Conservation (phyloP, 805 yeast genomes). For the Starmera dryadoides region DNA sequence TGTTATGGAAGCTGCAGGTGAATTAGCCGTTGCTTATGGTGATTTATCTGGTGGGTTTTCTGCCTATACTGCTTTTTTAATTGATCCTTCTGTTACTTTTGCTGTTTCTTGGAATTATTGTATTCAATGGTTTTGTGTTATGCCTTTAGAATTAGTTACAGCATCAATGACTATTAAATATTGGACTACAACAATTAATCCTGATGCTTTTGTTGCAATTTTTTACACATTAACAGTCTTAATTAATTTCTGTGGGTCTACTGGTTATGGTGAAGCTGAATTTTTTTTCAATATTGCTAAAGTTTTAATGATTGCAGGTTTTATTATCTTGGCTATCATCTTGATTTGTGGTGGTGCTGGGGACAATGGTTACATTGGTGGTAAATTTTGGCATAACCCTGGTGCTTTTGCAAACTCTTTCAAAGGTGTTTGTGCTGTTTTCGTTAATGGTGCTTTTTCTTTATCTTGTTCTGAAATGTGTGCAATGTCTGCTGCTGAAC, state of each 20-base stretch:
- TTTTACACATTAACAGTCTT: slow-evolving; percentile 43
- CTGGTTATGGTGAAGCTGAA: slow-evolving; percentile 67
- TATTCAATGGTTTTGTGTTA: slow-evolving; percentile 45
- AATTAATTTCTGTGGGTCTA: slow-evolving; percentile 52
- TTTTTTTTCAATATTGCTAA: slow-evolving; percentile 47
- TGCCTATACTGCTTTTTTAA: slow-evolving; percentile 24
- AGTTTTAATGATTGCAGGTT: slow-evolving; percentile 52
- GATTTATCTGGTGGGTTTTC: slow-evolving; percentile 34
- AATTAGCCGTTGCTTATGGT: slow-evolving; percentile 32
- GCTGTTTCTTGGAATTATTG: slow-evolving; percentile 56
- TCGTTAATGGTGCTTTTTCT: slow-evolving; percentile 56
- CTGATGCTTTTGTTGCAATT: slow-evolving; percentile 51
- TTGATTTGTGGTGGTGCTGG: slow-evolving; percentile 55
- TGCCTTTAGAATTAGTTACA: slow-evolving; percentile 50
- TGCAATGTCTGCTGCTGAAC: slow-evolving; percentile 64
- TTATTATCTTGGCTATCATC: slow-evolving; percentile 47
- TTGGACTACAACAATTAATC: slow-evolving; percentile 35
- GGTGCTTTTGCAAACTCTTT: slow-evolving; percentile 40
- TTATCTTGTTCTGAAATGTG: slow-evolving; percentile 62
- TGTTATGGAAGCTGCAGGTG: slow-evolving; percentile 56
- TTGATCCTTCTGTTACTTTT: slow-evolving; percentile 54
- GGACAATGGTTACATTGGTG: slow-evolving; percentile 51
- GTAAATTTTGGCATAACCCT: slow-evolving; percentile 49
- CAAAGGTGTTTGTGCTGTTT: slow-evolving; percentile 59
- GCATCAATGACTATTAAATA: slow-evolving; percentile 43